Base-by-base conservation (phyloP, 2,329 filamentous ascomycete species). In the Aspergillus floridensis region DNA sequence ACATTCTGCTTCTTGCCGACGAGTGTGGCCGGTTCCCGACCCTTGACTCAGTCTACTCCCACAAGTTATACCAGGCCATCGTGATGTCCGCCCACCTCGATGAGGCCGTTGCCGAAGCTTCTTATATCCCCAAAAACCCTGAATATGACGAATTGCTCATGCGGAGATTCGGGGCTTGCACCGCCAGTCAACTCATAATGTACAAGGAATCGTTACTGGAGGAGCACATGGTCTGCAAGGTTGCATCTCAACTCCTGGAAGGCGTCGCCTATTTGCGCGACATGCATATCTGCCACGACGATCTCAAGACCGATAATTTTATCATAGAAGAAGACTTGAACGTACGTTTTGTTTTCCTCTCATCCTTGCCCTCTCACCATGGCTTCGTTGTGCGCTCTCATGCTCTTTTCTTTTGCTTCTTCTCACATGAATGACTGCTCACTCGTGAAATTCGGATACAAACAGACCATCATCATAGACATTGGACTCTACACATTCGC, bases 271-370 rank as follows among this genome's bases (percentile, higher is more conserved):
- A 73, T 24, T 52, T 74, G 44, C 66, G 65, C 29, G 68, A 75
- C 53, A 65, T 73, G 66, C 64, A 65, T 19, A 49, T 72, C 16
- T 61, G 58, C 14, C 69, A 74, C 51, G 62, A 59, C 6, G 72
- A 74, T 47, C 32, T 74, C 7, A 72, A 71, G 14, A 59, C 69
- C 29, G 52, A 60, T 10, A 74, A 74, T 58, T 73, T 68, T 44
- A n/a, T 73, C 4, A 53, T 74, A 12, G 69, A 71, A 54, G 59
- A 55, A 11, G 10, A 48, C n/a, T 10, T 35, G 6, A 55, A 55
- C 47, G 53, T 55, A 48, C 6, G 7, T 32, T 21, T 10, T 24
- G 3, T n/a, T 5, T 2, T 12, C 38, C 50, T 4, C 3, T 8
- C n/a, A 12, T 35, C 19, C 22, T 29, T 29, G 26, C 7, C 26